Evolutionary conservation across 192 early-diverging fungal species (phyloP), one percentile per base, ranked within the genome.

Genomic region (Coemansia sp.): DNA sequence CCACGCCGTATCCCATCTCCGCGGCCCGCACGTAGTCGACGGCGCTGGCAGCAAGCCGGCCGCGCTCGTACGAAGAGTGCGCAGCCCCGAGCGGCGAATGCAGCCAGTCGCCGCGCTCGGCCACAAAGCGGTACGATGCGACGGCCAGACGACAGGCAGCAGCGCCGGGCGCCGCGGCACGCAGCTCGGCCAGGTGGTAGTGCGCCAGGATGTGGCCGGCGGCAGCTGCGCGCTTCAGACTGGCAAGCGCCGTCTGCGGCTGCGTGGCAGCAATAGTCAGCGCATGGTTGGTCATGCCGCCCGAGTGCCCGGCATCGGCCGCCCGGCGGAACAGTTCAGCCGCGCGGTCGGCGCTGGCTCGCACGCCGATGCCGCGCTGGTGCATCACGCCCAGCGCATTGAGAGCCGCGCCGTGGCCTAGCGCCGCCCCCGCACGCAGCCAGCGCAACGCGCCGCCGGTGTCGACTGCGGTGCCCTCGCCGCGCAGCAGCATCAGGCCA

Each of bases 401-500:
- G 43, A 90, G 67, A 58, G 91, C 85, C 32, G 81, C 68, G 8
- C 87, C 84, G 65, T 94, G 89, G 7, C 86, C 81, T 72, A 89
- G 59, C 60, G 75, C 64, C 0, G 87, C 86, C 10, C 93, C 95
- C 5, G 84, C 72, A 41, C 80, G 84, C 72, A 97, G 95, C 93
- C 94, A 99, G 47, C 77, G 48, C 5, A 87, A 58, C 6, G 97
- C 97, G 19, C 75, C 85, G 7, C 58, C 58, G 6, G 87, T 83
- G 71, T 92, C 80, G 23, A 69, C 70, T 1, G 72, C 37, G 40
- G 89, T 89, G 32, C 94, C 94, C 69, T 98, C 96, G 32, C 96
- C 97, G 39, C 97, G 88, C 89, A 88, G 87, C 68, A 92, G 89
- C 96, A 99, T 97, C 32, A 84, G 69, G 0, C 96, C 97, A 19